phyloP scores from a whole-genome alignment of 345 rosid species.

The Lumnitzera racemosa region DNA sequence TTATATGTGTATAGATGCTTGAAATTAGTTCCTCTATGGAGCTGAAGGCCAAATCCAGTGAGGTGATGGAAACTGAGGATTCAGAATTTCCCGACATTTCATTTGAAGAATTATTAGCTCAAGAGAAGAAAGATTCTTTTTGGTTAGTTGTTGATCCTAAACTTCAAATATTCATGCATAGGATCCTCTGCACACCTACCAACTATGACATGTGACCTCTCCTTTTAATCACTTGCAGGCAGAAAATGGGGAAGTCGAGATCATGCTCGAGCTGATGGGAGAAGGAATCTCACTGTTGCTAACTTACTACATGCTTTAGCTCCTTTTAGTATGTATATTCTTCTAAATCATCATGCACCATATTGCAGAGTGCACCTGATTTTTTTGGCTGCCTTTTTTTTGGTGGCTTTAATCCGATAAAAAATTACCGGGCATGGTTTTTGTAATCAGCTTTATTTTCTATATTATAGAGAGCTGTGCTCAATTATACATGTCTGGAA shows the following conservation, averaged over 20 bases:
- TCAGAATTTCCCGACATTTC: conserved; percentile 55
- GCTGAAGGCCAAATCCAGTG: conserved; percentile 34
- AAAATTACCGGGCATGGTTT: no score
- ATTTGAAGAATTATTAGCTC: conserved; percentile 82
- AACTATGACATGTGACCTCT: conserved; percentile 1
- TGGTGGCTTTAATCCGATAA: no score
- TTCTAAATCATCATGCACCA: not conserved
- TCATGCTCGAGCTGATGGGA: conserved; percentile 25
- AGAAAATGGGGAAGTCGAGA: conserved; percentile 60
- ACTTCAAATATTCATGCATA: not conserved
- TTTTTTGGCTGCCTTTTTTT: no score
- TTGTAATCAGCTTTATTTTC: no score
- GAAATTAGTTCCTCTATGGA: conserved; percentile 61
- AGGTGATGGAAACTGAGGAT: conserved; percentile 33
- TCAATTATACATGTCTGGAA: no score
- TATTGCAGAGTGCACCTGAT: no score
- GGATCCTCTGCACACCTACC: not conserved
- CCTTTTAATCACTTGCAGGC: conserved; percentile 39
- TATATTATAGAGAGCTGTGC: no score
- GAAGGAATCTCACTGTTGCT: not conserved
- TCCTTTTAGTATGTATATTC: conserved; percentile 3
- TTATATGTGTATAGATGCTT: conserved; percentile 48
- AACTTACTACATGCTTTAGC: conserved; percentile 2
- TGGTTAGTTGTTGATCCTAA: conserved; percentile 43
- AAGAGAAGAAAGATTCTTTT: conserved; percentile 82